Percentiles rank a stretch among this genome's conserved stretches.
Conservation (phyloP, 345 rosid species). For the Eucalyptus urophylla region DNA sequence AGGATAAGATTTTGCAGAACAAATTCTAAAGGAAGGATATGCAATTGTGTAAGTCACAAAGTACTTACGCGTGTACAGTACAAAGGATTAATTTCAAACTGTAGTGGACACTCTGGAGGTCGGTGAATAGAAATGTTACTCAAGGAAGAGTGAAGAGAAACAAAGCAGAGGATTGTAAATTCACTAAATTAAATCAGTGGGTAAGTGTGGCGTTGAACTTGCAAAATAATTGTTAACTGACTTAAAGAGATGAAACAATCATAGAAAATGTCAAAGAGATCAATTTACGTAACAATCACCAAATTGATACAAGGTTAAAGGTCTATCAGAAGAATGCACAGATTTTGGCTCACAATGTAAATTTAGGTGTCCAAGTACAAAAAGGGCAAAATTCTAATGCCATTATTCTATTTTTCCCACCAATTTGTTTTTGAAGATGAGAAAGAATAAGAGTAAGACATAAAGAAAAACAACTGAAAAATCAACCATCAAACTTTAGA, state of each 20-base stretch:
- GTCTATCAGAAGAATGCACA: background rate
- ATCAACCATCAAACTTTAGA: background rate
- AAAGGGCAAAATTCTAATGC: background rate
- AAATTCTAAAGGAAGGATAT: background rate
- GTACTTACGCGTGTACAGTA: background rate
- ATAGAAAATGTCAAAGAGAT: background rate
- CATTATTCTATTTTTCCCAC: background rate
- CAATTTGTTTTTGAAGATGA: background rate
- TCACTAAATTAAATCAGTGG: background rate
- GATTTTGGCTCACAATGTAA: background rate
- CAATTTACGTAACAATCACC: background rate
- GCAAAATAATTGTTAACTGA: background rate
- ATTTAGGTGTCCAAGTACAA: background rate
- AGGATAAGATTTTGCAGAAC: background rate
- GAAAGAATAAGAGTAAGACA: background rate
- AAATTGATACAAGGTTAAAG: background rate
- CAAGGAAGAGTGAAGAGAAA: background rate
- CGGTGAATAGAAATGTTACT: background rate
- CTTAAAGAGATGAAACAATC: background rate
- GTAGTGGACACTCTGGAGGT: background rate
- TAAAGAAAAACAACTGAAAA: background rate
- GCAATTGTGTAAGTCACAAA: background rate
- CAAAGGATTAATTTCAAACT: background rate
- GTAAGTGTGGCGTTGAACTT: background rate
- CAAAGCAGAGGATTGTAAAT: background rate